Base-by-base conservation (phyloP, 2,329 filamentous ascomycete species). In the Trichoderma brevicompactum region DNA sequence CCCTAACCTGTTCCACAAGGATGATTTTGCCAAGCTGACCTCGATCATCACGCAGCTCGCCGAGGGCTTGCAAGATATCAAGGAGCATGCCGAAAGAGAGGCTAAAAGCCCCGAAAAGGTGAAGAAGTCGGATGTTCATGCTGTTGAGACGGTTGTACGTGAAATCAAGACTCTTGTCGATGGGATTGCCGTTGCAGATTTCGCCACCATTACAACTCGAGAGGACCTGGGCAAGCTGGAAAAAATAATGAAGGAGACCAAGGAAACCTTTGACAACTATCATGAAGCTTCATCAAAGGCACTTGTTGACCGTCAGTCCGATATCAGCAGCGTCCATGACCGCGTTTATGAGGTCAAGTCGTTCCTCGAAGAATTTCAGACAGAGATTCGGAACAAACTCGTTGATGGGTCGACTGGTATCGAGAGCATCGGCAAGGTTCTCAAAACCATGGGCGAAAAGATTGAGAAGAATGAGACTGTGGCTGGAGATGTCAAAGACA, bases 111-210 rank as follows among this genome's bases (percentile, higher is more conserved):
- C 83, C 0, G 88, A 91, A 43, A 88, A 86, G 70, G 84, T 94
- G 28, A 90, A 88, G 56, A 97, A 96, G 79, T 86, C 88, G 0
- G 92, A 97, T 70, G 82, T 97, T 4, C 91, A 95, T 68, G 86
- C 91, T 1, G 85, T 98, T 7, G 91, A 92, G 69, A 84, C 92
- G 0, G 84, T 94, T 48, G 91, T 93, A 38, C 86, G 91, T n/a
- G 93, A 97, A 68, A 89, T 96, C 76, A 97, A 96, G 78, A 82
- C 85, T 5, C 87, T 89, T 34, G 82, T 97, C 8, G 90, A 93
- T 50, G 87, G 90, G 63, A 85, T 95, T 72, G 83, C 87, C 40
- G 83, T 90, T 62, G 87, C 90, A 1, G 89, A 95, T 71, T 81
- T 91, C 6, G 89, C 89, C 1, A 82, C 84, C 1, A 78, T 96